Percentiles rank a stretch among this genome's conserved stretches.
Evolutionary conservation across 306 rosid genomes (phyloP).

Genomic region (Fragaria vesca): DNA sequence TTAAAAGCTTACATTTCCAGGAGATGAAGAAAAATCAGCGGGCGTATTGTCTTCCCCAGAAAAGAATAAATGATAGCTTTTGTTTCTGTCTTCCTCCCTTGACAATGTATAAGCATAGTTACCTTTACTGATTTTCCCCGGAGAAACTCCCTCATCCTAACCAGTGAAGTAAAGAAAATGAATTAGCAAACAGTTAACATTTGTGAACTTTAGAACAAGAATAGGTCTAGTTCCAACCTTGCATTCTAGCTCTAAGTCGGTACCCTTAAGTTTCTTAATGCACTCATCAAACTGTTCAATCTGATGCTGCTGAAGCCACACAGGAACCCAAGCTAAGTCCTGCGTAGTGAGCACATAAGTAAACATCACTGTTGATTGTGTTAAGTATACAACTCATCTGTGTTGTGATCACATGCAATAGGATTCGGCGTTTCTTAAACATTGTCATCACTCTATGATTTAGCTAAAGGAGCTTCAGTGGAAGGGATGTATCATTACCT

Average conservation of each 20-base stretch:
- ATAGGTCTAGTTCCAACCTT: constrained; percentile 42
- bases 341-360: constrained; percentile 25
- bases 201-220: background rate
- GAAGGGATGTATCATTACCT: background rate
- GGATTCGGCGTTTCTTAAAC: background rate
- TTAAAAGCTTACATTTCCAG: constrained; percentile 58
- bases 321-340: constrained; percentile 87
- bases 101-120: constrained; percentile 36
- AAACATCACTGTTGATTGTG: background rate
- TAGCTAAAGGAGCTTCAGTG: background rate
- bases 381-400: background rate
- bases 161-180: constrained; percentile 24
- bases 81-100: constrained; percentile 52
- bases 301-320: constrained; percentile 77
- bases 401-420: background rate
- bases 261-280: constrained; percentile 33
- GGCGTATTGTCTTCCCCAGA: constrained; percentile 63
- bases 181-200: constrained; percentile 26
- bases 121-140: constrained; percentile 20
- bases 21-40: constrained; percentile 47
- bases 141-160: constrained; percentile 42
- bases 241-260: constrained; percentile 24
- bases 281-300: constrained; percentile 39
- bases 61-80: constrained; percentile 55
- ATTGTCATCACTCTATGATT: background rate